Conservation (phyloP, 441 rosid species). For the Daphne laureola region DNA sequence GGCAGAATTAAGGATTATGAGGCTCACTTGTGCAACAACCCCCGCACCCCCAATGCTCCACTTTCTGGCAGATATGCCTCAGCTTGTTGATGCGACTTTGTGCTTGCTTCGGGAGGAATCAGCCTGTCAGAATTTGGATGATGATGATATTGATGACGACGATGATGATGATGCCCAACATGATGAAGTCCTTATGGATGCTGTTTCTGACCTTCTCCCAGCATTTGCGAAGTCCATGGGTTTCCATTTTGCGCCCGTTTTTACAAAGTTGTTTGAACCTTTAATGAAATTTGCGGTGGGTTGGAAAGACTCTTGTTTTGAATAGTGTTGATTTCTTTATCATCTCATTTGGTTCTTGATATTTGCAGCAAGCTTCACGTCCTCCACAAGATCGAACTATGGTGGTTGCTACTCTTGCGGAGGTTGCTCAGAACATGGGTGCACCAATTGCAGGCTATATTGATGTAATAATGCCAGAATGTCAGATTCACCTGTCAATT, state of each 20-base stretch:
- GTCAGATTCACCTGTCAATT: conserved; percentile 5
- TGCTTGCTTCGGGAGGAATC: conserved; percentile 74
- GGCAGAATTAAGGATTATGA: neutral
- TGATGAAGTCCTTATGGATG: conserved; percentile 98
- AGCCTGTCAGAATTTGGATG: conserved; percentile 68
- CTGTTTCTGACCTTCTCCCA: conserved; percentile 97
- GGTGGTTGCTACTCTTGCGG: conserved; percentile 98
- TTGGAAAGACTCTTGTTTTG: conserved; percentile 9
- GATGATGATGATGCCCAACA: conserved; percentile 73
- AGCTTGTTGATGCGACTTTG: conserved; percentile 71
- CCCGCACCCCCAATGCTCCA: too few relatives aligned
- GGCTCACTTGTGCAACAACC: conserved; percentile 16
- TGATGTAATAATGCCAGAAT: conserved; percentile 49
- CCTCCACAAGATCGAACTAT: conserved; percentile 91
- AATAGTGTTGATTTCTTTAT: conserved; percentile 12
- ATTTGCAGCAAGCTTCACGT: conserved; percentile 70
- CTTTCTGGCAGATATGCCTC: conserved; percentile 57
- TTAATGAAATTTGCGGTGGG: conserved; percentile 94
- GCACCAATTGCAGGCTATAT: conserved; percentile 76
- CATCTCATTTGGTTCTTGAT: conserved; percentile 24
- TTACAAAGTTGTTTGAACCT: conserved; percentile 80
- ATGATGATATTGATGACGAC: conserved; percentile 74
- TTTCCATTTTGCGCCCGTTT: conserved; percentile 79
- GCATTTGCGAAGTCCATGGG: conserved; percentile 98
- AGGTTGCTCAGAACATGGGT: conserved; percentile 98